Conservation (phyloP, 352 stramenopile genomes). For the Globisporangium carolinianum region DNA sequence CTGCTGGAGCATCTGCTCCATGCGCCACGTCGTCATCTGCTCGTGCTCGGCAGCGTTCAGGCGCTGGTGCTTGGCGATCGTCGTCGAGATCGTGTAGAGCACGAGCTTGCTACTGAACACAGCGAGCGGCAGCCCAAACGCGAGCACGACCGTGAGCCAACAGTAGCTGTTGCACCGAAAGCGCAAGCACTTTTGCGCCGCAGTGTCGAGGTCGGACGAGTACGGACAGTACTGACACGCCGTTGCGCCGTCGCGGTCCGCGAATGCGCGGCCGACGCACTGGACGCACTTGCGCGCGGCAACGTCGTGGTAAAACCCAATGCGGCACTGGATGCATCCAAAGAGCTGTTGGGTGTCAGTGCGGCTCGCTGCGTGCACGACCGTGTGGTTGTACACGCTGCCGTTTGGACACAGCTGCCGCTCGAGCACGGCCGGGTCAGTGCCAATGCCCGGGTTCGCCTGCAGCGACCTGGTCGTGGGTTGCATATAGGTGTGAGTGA, state of each 20-base stretch:
- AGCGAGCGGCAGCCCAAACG: constrained; percentile 33
- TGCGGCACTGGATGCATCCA: constrained; percentile 57
- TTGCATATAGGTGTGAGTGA: neutral
- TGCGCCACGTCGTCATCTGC: constrained; percentile 59
- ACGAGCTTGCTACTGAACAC: constrained; percentile 53
- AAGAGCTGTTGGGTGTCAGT: constrained; percentile 20
- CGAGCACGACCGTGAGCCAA: constrained; percentile 57
- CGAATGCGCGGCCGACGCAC: constrained; percentile 39
- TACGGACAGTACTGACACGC: constrained; percentile 55
- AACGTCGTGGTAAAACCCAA: constrained; percentile 52
- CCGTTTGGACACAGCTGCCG: constrained; percentile 43
- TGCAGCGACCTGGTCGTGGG: constrained; percentile 26
- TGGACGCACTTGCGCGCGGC: constrained; percentile 26
- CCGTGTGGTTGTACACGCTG: constrained; percentile 32
- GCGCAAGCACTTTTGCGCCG: constrained; percentile 27
- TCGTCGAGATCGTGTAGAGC: constrained; percentile 33
- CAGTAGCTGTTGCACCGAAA: constrained; percentile 54
- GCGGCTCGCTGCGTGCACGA: constrained; percentile 12
- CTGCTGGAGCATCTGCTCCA: constrained; percentile 57
- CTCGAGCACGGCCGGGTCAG: constrained; percentile 21
- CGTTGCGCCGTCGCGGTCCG: constrained; percentile 40
- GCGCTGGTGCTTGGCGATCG: constrained; percentile 26
- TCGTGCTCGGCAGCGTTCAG: constrained; percentile 54
- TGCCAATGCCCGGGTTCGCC: constrained; percentile 47
- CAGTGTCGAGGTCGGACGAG: constrained; percentile 38